A percentile compares a stretch with the other conserved stretches of the same genome.
Evolutionary conservation across 2,329 filamentous ascomycete genomes (phyloP).

Genomic region (Colletotrichum plurivorum): DNA sequence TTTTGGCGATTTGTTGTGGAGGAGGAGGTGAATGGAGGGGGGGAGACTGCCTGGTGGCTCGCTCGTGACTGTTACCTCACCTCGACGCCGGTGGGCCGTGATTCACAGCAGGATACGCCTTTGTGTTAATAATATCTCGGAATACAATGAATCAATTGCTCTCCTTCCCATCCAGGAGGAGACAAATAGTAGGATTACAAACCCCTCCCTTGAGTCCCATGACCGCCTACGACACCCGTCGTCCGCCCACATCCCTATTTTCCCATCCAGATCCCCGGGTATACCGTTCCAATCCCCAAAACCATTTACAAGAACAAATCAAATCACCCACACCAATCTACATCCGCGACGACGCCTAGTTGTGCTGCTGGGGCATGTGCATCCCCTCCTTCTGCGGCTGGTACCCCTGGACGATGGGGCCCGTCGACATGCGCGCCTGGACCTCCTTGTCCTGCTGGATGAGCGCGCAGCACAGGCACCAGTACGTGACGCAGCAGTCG

Average conservation of each 20-base stretch:
- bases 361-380: slow-evolving; percentile 48
- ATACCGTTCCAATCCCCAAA: neutral
- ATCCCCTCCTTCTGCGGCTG: slow-evolving; percentile 55
- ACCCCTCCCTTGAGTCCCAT: neutral
- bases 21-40: no score
- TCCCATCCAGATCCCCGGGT: neutral
- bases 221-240: neutral
- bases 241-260: neutral
- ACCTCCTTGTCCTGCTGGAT: slow-evolving; percentile 73
- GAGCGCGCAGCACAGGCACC: slow-evolving; percentile 69
- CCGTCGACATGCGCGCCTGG: slow-evolving; percentile 45
- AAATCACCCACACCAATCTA: neutral
- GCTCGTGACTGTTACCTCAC: no score
- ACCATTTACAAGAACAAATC: neutral
- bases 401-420: slow-evolving; percentile 50
- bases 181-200: neutral
- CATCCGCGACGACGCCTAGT: neutral
- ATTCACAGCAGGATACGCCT: no score
- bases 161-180: neutral
- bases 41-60: no score
- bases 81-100: no score
- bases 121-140: no score
- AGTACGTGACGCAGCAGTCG: slow-evolving; percentile 69
- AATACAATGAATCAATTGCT: neutral
- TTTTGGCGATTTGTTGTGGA: no score